Conservation (phyloP, 495 filamentous ascomycete species). For the Tetracladium setigerum region DNA sequence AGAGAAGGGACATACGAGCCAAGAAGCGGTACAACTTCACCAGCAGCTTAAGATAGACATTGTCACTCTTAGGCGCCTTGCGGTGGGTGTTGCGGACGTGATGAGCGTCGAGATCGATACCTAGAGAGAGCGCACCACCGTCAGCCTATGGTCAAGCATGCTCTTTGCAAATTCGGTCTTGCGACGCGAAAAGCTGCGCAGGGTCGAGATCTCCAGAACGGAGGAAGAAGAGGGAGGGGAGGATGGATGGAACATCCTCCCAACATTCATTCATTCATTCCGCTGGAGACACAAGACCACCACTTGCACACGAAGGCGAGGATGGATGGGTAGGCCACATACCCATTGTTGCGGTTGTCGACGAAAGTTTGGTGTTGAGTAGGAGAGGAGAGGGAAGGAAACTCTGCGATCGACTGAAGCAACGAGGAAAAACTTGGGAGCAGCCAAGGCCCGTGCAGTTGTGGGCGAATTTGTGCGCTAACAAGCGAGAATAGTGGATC, state of each 20-base stretch:
- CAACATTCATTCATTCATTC: slow-evolving; percentile 1
- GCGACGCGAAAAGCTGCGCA: slow-evolving; percentile 20
- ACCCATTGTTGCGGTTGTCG: slow-evolving; percentile 25
- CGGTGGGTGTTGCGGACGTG: slow-evolving; percentile 83
- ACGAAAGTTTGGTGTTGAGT: too few species aligned
- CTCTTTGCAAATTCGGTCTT: slow-evolving; percentile 26
- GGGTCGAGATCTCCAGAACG: slow-evolving; percentile 5
- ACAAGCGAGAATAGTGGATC: too few species aligned
- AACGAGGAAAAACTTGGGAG: too few species aligned
- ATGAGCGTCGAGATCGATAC: slow-evolving; percentile 70
- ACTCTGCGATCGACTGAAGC: too few species aligned
- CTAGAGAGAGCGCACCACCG: slow-evolving; percentile 35
- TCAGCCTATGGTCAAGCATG: slow-evolving; percentile 49
- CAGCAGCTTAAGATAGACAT: slow-evolving; percentile 93
- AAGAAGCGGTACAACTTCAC: slow-evolving; percentile 99
- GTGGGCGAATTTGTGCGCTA: too few species aligned
- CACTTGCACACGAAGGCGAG: slow-evolving; percentile 24
- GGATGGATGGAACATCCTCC: too few species aligned
- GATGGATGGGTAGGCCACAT: slow-evolving; percentile 17
- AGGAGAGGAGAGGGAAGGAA: too few species aligned
- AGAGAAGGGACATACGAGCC: slow-evolving; percentile 61
- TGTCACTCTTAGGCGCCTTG: slow-evolving; percentile 95
- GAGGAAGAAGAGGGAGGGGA: neutral
- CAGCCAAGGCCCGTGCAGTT: too few species aligned
- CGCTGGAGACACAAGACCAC: slow-evolving; percentile 11